Evolutionary conservation across 2,329 filamentous ascomycete genomes (phyloP), one percentile per base, ranked within the genome.

Genomic region (Calonectria henricotiae): DNA sequence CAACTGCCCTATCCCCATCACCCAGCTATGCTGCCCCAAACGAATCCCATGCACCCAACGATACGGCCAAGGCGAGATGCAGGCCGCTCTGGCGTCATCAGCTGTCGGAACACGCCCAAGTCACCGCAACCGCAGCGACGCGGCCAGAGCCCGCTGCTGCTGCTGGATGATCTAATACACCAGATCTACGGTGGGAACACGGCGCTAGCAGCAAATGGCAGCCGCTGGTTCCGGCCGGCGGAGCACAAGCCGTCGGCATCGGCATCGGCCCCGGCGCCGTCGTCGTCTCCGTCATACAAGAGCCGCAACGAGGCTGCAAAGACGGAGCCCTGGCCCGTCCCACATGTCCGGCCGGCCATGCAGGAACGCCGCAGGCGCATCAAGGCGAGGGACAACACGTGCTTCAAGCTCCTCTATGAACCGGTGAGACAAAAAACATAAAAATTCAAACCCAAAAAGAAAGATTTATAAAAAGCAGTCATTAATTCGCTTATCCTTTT

Each of bases 281-380:
- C 20, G 20, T 20, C 20, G 20, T 20, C 20, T 20, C 20, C 20
- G 20, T 1, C 20, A 20, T 20, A 1, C 46, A 27, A 17, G 30
- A 20, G 51, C n/a, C 51, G 32, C 51, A 35, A 27, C 35, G 51
- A 37, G 51, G 51, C 51, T 32, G 20, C 20, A 20, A 20, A 20
- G 20, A 20, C 20, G 20, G 13, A 15, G 17, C 51, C 32, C 27
- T 39, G 51, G 51, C 51, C 32, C 20, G 35, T 23, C n/a, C 51
- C 51, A n/a, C 51, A n/a, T 55, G 51, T 55, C 51, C 37, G 35
- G 13, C 51, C 51, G 32, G 12, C 51, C 6, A 55, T 55, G 51
- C 30, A 55, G 51, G 30, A 37, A 25, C 35, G 35, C 32, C 51
- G 51, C 51, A 55, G 12, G 51, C 20, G n/a, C 51, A 55, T 55